These are phyloP conservation scores for Mrakia frigida DNA, from an alignment of 768 basidiomycete species.

Conservation along the genomic window DNA sequence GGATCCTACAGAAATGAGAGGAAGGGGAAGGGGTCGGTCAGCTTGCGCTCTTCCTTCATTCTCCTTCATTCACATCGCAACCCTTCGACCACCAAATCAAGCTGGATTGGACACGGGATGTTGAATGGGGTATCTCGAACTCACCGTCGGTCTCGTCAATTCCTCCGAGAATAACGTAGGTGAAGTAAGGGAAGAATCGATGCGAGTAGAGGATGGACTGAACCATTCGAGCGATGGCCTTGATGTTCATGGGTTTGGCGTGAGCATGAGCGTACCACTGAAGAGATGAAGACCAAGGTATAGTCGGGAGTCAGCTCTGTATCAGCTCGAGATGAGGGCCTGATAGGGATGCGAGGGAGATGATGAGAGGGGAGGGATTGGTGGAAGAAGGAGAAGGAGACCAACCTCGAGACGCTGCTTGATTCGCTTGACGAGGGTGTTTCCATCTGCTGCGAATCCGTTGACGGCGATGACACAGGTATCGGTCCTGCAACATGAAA, in stretches of 20 bases:
- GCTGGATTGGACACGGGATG: background rate
- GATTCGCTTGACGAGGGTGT: conserved; percentile 94
- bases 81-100: background rate
- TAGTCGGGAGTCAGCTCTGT: background rate
- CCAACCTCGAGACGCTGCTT: conserved; percentile 89
- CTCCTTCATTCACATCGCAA: background rate
- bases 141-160: conserved; percentile 85
- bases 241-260: conserved; percentile 93
- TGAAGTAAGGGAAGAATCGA: conserved; percentile 89
- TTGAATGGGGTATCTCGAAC: conserved; percentile 40
- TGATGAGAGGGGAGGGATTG: background rate
- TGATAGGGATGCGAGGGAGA: background rate
- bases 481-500: conserved; percentile 60
- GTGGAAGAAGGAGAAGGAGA: conserved; percentile 23
- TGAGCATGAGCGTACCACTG: conserved; percentile 99
- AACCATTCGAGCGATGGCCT: conserved; percentile 92
- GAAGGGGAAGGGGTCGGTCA: conserved; percentile 13
- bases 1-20: conserved; percentile 59
- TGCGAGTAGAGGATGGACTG: conserved; percentile 96
- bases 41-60: background rate
- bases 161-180: conserved; percentile 92
- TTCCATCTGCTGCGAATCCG: conserved; percentile 95
- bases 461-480: conserved; percentile 90
- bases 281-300: conserved; percentile 5
- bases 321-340: too few relatives aligned